These are phyloP conservation scores for Paramyrothecium roridum DNA, from an alignment of 2,329 filamentous ascomycete species.

Conservation along the genomic window DNA sequence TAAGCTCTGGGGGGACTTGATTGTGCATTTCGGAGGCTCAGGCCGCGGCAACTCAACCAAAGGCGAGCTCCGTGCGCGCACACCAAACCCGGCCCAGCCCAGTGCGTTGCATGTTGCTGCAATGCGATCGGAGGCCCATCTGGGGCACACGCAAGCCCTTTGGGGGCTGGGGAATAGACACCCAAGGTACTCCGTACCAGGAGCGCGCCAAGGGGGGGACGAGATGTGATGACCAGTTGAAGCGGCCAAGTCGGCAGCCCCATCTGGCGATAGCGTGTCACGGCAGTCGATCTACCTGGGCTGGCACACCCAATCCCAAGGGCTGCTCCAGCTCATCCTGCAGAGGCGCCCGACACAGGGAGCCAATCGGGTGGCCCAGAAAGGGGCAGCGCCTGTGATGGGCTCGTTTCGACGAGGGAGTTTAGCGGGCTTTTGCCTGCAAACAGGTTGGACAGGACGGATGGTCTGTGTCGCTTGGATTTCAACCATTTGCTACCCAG, in stretches of 20 bases:
- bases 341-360: background rate
- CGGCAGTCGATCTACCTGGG: background rate
- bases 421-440: background rate
- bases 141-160: too few species aligned
- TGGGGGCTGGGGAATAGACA: too few species aligned
- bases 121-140: too few species aligned
- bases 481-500: background rate
- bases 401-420: background rate
- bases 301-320: background rate
- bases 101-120: too few species aligned
- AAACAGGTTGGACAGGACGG: background rate
- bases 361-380: background rate
- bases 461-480: background rate
- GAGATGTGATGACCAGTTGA: background rate
- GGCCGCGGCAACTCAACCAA: too few species aligned
- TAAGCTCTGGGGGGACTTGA: too few species aligned
- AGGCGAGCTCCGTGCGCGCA: too few species aligned
- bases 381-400: background rate
- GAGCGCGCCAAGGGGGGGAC: too few species aligned
- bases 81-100: too few species aligned
- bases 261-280: background rate
- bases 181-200: too few species aligned
- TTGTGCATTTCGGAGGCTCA: too few species aligned
- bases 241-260: background rate
- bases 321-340: background rate